A percentile compares a stretch with the other conserved stretches of the same genome.
phyloP scores from a whole-genome alignment of 1,284 basidiomycete genomes.

The Sporisorium scitamineum region DNA sequence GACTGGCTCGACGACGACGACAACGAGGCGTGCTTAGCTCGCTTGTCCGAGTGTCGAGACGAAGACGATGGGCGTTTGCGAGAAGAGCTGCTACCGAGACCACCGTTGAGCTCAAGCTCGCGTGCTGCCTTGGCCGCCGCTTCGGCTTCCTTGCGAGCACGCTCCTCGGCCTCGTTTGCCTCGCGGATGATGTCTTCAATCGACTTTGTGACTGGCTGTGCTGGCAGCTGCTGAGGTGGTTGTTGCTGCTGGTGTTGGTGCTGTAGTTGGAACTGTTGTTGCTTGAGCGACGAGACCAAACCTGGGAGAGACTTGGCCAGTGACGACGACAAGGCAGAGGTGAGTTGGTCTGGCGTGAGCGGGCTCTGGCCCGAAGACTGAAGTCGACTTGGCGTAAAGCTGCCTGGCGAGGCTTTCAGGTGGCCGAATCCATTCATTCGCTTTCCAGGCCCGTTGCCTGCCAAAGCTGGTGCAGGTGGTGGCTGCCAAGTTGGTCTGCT shows the following conservation, averaged over 20 bases:
- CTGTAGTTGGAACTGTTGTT: slow-evolving; percentile 25
- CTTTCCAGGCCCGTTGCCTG: slow-evolving; percentile 7
- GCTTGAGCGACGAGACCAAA: slow-evolving; percentile 45
- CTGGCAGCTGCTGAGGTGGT: slow-evolving; percentile 20
- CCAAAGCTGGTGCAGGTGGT: slow-evolving; percentile 20
- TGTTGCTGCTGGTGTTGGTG: slow-evolving; percentile 24
- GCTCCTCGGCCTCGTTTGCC: slow-evolving; percentile 61
- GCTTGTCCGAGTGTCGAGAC: slow-evolving; percentile 41
- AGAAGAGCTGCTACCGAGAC: slow-evolving; percentile 12
- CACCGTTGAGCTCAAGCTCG: slow-evolving; percentile 33
- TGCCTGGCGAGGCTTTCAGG: slow-evolving; percentile 17
- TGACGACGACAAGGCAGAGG: slow-evolving; percentile 36
- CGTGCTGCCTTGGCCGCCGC: slow-evolving; percentile 37
- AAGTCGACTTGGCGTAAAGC: slow-evolving; percentile 27
- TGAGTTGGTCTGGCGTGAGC: slow-evolving; percentile 35
- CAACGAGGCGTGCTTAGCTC: slow-evolving; percentile 38
- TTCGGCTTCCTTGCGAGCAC: slow-evolving; percentile 48
- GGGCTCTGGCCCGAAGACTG: slow-evolving; percentile 35
- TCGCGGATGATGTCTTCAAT: slow-evolving; percentile 67
- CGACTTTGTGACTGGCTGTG: slow-evolving; percentile 35
- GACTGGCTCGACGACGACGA: slow-evolving; percentile 11
- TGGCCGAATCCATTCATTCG: slow-evolving; percentile 25
- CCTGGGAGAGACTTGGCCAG: slow-evolving; percentile 40
- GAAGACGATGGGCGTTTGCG: slow-evolving; percentile 42
- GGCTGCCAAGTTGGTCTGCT: slow-evolving; percentile 38